Conservation (phyloP, 1,284 basidiomycete genomes). For the Rhodotorula sp. region DNA sequence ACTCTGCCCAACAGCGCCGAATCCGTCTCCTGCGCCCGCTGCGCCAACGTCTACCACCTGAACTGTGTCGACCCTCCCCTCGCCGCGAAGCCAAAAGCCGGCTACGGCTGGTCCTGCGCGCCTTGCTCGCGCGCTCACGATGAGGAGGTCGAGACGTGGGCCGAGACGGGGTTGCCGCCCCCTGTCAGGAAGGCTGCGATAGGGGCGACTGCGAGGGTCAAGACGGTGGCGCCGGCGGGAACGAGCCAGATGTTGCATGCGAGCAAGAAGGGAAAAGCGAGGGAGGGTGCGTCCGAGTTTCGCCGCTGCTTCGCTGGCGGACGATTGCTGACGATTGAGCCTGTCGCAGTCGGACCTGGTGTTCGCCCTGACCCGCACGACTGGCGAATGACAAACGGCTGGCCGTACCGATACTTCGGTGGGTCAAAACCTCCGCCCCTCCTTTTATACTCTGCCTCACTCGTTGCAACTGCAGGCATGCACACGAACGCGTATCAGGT, state of each 20-base stretch:
- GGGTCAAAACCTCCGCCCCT: not conserved
- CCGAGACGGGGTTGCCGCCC: conserved; percentile 25
- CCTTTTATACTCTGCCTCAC: not conserved
- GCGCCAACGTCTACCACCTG: conserved; percentile 95
- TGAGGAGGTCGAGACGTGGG: conserved; percentile 67
- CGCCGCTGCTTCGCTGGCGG: not conserved
- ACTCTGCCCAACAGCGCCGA: conserved; percentile 62
- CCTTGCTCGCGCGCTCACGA: conserved; percentile 85
- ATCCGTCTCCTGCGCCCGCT: conserved; percentile 84
- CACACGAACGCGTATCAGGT: conserved; percentile 38
- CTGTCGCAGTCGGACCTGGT: not conserved
- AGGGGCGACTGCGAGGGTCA: not conserved
- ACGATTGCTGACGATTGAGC: not conserved
- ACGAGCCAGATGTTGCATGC: conserved; percentile 8
- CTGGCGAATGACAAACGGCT: conserved; percentile 41
- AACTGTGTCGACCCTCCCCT: conserved; percentile 87
- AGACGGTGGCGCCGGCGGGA: not conserved
- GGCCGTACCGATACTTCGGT: conserved; percentile 46
- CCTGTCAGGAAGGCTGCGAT: conserved; percentile 8
- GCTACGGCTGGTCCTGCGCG: conserved; percentile 96
- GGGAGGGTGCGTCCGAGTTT: conserved; percentile 15
- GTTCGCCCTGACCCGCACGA: conserved; percentile 23
- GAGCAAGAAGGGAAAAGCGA: conserved; percentile 27
- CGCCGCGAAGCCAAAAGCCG: conserved; percentile 90
- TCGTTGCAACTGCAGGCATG: conserved; percentile 20